Evolutionary conservation across 176 grass and related monocot genomes (phyloP).

Genomic region (Raddia distichophylla): DNA sequence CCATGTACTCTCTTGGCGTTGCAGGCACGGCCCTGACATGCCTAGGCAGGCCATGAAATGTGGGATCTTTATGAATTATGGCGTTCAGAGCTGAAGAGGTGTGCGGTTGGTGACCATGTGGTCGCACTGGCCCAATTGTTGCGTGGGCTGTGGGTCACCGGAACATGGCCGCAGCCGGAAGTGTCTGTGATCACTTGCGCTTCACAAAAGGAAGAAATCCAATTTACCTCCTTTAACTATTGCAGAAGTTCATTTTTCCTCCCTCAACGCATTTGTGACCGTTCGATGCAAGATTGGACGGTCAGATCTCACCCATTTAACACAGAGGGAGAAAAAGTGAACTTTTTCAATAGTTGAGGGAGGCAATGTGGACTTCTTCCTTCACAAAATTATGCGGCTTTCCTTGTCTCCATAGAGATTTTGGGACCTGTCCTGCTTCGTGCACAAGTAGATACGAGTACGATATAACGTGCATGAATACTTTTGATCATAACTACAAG

Average conservation of each 20-base stretch:
- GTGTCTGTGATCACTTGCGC: neutral
- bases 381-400: neutral
- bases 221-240: too few species aligned
- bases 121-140: neutral
- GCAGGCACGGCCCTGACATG: conserved; percentile 43
- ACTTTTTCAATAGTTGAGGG: too few species aligned
- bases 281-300: too few species aligned
- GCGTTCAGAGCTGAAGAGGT: neutral
- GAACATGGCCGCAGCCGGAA: neutral
- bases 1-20: neutral
- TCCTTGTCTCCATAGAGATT: neutral
- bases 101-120: neutral
- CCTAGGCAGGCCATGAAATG: neutral
- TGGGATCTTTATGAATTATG: neutral
- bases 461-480: neutral
- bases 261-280: too few species aligned
- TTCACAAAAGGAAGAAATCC: too few species aligned
- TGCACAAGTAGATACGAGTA: neutral
- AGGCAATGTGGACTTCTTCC: too few species aligned
- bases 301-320: too few species aligned
- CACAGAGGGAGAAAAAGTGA: too few species aligned
- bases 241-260: too few species aligned
- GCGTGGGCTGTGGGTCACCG: neutral
- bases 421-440: neutral
- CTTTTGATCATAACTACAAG: too few species aligned